Base-by-base conservation (phyloP, 1,139 yeast species). In the Nakaseomyces bracarensis region DNA sequence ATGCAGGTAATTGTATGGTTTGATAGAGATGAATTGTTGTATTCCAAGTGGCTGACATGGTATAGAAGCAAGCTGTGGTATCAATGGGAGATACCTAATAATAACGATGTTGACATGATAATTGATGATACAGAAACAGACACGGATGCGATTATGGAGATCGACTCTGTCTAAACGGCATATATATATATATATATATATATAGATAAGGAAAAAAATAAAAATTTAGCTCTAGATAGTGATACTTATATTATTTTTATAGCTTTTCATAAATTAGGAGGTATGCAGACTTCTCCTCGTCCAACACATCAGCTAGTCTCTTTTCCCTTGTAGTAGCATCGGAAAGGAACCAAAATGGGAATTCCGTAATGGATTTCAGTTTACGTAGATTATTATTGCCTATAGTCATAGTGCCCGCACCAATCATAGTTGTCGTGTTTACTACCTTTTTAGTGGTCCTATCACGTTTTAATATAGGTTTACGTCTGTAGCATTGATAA, bases 311-410 rank as follows among this genome's bases (percentile, higher is more conserved):
- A 1, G 68, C 64, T 11, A 68, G 63, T n/a, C 75, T 69, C 21
- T 74, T 79, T 57, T 86, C 96, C 39, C 74, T 65, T 3, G 82
- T 75, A 31, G 67, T 69, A 2, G 85, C 71, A 61, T 89, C 97
- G 49, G 93, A 84, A 22, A 87, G 76, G 52, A 84, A 72, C 97
- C 97, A 89, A 67, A 77, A 89, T 14, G 89, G 87, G 40, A 73
- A 70, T 46, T 75, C 76, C 9, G 16, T 22, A 8, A 10, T 19
- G 5, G 28, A 22, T 16, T 23, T 22, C 22, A 39, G 21, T 43
- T 15, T 23, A 36, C 44, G 9, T 43, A 40, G 3, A 37, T 33
- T 16, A 16, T 28, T 23, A 21, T 38, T 36, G 10, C 41, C 44
- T 9, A 48, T 42, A 2, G 39, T 29, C 4, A 49, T 46, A 1